A percentile compares a stretch with the other conserved stretches of the same genome.
Conservation (phyloP, 192 early-diverging fungal species). For the Rhizophlyctis rosea region DNA sequence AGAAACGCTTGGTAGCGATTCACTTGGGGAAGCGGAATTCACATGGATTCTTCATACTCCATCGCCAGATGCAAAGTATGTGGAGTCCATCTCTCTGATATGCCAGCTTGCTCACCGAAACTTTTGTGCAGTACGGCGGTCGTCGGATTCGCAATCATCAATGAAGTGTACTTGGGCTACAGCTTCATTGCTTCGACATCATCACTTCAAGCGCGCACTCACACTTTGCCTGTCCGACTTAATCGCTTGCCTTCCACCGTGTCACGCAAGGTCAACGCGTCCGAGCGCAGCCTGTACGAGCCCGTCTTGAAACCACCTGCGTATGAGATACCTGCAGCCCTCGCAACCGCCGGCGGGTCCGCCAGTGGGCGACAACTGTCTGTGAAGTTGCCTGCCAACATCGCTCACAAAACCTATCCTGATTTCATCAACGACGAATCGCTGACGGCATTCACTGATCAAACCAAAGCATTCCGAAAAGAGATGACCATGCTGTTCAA, state of each 20-base stretch:
- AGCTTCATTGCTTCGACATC: slow-evolving; percentile 59
- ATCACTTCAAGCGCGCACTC: slow-evolving; percentile 52
- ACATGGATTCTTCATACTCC: not conserved
- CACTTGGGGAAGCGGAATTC: not conserved
- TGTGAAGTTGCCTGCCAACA: slow-evolving; percentile 38
- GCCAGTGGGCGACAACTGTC: slow-evolving; percentile 1
- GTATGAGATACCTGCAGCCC: not conserved
- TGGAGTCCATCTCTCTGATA: not conserved
- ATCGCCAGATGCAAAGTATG: slow-evolving; percentile 2
- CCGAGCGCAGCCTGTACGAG: not conserved
- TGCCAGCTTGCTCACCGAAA: slow-evolving; percentile 10
- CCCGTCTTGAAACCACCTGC: not conserved
- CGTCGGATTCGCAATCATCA: slow-evolving; percentile 57
- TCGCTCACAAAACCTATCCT: slow-evolving; percentile 25
- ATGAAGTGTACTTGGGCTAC: slow-evolving; percentile 70
- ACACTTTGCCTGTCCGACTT: slow-evolving; percentile 18
- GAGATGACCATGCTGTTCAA: slow-evolving; percentile 1
- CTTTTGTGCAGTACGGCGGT: slow-evolving; percentile 40
- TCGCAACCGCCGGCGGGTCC: too few species aligned
- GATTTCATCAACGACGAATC: slow-evolving; percentile 43
- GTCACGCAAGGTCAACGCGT: not conserved
- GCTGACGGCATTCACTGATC: slow-evolving; percentile 39
- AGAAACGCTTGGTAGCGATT: slow-evolving; percentile 28
- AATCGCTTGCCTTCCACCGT: too few species aligned
- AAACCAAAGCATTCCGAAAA: slow-evolving; percentile 19